phyloP scores from a whole-genome alignment of 352 stramenopile species.

The Pythium pyrilobum region DNA sequence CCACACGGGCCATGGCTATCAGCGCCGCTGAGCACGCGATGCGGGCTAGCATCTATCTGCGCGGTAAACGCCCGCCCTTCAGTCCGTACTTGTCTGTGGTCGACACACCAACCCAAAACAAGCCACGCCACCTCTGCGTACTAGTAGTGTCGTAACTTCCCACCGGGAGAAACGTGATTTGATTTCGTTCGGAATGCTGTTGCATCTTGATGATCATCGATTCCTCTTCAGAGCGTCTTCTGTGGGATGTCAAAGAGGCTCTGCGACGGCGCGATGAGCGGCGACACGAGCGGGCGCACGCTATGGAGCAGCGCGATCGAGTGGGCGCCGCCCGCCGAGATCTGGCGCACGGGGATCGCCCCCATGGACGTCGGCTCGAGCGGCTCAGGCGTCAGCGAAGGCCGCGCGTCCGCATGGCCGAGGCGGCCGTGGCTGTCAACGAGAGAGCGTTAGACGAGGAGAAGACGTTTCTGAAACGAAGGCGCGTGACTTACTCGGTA shows the following conservation, averaged over 20 bases:
- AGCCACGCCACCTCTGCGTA: too few species aligned
- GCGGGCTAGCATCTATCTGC: too few species aligned
- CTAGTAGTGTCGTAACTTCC: too few species aligned
- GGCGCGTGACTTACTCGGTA: constrained; percentile 62
- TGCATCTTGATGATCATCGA: too few species aligned
- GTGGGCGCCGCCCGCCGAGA: constrained; percentile 70
- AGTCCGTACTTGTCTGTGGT: too few species aligned
- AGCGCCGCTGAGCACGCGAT: constrained; percentile 1
- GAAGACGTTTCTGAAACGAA: background rate
- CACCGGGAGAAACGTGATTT: too few species aligned
- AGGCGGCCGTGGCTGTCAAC: constrained; percentile 57
- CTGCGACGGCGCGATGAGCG: constrained; percentile 42
- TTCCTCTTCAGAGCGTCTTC: constrained; percentile 13
- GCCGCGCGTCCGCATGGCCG: constrained; percentile 51
- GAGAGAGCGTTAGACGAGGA: background rate
- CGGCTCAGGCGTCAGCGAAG: constrained; percentile 37
- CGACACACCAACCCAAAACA: too few species aligned
- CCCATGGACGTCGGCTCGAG: constrained; percentile 43
- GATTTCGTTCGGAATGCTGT: too few species aligned
- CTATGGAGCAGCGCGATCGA: constrained; percentile 68
- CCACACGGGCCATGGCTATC: constrained; percentile 22
- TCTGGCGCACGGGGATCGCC: constrained; percentile 50
- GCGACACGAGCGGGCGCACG: constrained; percentile 45
- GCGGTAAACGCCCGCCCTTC: too few species aligned
- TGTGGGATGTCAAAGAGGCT: constrained; percentile 6